Evolutionary conservation across 805 yeast species (phyloP).

Genomic region (Barnettozyma wickerhamii): DNA sequence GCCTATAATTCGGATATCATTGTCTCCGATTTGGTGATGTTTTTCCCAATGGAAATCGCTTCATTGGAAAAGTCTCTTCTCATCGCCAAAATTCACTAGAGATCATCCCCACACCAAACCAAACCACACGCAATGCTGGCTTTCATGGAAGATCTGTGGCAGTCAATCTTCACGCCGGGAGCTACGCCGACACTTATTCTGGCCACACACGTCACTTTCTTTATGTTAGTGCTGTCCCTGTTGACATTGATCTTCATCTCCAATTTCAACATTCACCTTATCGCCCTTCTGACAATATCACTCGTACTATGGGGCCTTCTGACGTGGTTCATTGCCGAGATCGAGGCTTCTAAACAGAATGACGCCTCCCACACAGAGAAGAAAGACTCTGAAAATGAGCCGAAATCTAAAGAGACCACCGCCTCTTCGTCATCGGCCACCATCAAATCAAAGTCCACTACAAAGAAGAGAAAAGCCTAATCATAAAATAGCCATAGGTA

Average conservation of each 20-base stretch:
- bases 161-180: constrained; percentile 89
- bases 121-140: constrained; percentile 15
- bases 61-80: too few relatives aligned
- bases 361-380: not conserved
- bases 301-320: constrained; percentile 69
- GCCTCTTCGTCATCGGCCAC: constrained; percentile 1
- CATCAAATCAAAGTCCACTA: not conserved
- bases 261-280: constrained; percentile 57
- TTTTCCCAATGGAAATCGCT: too few relatives aligned
- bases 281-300: constrained; percentile 52
- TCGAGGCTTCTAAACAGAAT: constrained; percentile 29
- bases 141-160: constrained; percentile 74
- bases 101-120: not conserved
- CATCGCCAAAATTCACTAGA: too few relatives aligned
- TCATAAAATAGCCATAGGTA: not conserved
- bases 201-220: constrained; percentile 86
- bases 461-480: constrained; percentile 4
- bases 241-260: constrained; percentile 54
- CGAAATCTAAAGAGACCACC: not conserved
- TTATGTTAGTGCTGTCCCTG: constrained; percentile 55
- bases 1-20: too few relatives aligned
- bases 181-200: constrained; percentile 82
- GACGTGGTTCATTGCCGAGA: constrained; percentile 82
- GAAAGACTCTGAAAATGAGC: not conserved
- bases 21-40: not conserved